Evolutionary conservation across 78 protist species (phyloP).

Genomic region (slime mould (Dictyostelium discoideum)): DNA sequence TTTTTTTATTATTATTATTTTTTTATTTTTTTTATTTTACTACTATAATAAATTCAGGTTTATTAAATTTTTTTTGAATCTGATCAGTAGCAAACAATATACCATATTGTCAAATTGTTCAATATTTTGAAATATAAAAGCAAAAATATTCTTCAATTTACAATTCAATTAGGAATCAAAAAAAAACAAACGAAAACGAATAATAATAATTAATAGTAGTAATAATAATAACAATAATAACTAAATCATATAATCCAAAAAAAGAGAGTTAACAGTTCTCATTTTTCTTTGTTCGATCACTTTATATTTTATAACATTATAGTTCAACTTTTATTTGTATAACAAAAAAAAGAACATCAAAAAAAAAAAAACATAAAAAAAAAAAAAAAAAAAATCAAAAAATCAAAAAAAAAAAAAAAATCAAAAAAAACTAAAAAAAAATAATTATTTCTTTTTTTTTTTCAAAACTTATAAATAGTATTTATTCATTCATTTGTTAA

Average conservation of each 20-base stretch:
- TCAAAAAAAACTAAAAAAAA: neutral
- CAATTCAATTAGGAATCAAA: neutral
- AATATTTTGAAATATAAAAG: neutral
- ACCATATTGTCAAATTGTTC: neutral
- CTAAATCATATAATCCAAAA: neutral
- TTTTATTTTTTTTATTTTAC: too few relatives aligned
- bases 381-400: neutral
- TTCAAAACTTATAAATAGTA: neutral
- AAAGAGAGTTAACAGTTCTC: neutral
- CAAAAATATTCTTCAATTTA: neutral
- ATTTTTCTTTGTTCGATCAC: neutral
- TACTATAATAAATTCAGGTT: neutral
- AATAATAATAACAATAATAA: too few relatives aligned
- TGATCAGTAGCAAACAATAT: neutral
- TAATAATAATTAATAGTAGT: neutral
- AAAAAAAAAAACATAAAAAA: neutral
- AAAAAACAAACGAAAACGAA: neutral
- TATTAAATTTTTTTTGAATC: neutral
- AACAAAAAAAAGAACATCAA: conserved; percentile 12
- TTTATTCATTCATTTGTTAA: conserved; percentile 16
- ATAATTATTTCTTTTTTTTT: neutral
- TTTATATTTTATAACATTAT: neutral
- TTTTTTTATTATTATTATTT: too few relatives aligned
- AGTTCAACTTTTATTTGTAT: conserved; percentile 6
- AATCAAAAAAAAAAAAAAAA: neutral